Evolutionary conservation across 2,329 filamentous ascomycete species (phyloP), one percentile per base, ranked within the genome.

Genomic region (Pseudogymnoascus sp.): DNA sequence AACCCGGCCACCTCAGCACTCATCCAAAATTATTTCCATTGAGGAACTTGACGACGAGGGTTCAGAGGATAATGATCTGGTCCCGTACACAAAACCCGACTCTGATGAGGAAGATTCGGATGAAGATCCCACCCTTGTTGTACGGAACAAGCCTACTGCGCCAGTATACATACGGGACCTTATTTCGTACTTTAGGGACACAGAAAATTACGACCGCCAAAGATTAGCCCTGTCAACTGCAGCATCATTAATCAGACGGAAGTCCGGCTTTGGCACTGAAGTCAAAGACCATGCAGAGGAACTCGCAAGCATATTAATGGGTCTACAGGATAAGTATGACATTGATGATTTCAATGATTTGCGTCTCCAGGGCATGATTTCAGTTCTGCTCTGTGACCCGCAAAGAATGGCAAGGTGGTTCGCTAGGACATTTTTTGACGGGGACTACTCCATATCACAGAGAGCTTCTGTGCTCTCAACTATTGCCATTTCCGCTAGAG

Each of bases 161-260:
- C 94, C 94, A 1, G 92, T 99, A 0, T 97, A 97, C 70, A 88
- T 97, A 64, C 86, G 92, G 52, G 91, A 96, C 69, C 80, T 97
- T 9, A 86, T 97, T 62, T 73, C 80, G 6, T 92, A 88, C 70
- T 80, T 99, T 2, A 83, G 90, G 58, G 90, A 96, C 67, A 85
- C 84, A 0, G 91, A 97, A 52, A 89, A 88, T 67, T 91, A 92
- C 67, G 92, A 97, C 68, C 86, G 87, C 30, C 91, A 97, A 71
- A 86, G 88, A 63, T 78, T 97, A 8, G 92, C 88, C 2, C 78
- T 99, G 16, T 80, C 83, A 19, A 90, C 89, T 1, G 92, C 92
- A 0, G 86, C 92, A 0, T 74, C 82, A 0, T 80, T 99, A 4
- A 96, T 99, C 66, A 86, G 93, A 5, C 86, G 93, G 12, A 99